phyloP scores from a whole-genome alignment of 2,329 filamentous ascomycete genomes.

The Rugonectria rugulosa region DNA sequence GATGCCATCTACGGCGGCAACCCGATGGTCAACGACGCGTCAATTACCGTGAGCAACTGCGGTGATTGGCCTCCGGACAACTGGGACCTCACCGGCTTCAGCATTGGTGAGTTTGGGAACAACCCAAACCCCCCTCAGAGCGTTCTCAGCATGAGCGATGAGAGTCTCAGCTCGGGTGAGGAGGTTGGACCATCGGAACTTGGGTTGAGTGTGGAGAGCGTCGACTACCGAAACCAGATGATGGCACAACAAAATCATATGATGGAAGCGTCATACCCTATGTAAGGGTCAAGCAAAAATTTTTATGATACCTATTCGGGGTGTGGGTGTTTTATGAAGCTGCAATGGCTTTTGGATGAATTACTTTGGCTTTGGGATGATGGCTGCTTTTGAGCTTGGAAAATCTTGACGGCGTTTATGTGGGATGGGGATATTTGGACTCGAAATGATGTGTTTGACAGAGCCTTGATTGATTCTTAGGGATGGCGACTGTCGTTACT shows the following conservation, averaged over 20 bases:
- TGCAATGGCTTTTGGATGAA: conserved; percentile 12
- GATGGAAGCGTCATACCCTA: conserved; percentile 36
- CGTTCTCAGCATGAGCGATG: conserved; percentile 64
- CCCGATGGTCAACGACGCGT: conserved; percentile 55
- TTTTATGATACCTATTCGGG: conserved; percentile 32
- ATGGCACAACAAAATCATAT: conserved; percentile 30
- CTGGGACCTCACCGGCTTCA: conserved; percentile 62
- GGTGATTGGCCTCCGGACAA: conserved; percentile 64
- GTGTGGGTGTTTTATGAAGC: conserved; percentile 18
- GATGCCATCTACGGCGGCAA: conserved; percentile 80
- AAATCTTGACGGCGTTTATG: conserved; percentile 15
- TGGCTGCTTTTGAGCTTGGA: conserved; percentile 14
- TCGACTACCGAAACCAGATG: conserved; percentile 44
- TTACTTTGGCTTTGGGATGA: conserved; percentile 23
- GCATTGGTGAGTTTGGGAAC: conserved; percentile 56
- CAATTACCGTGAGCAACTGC: conserved; percentile 50
- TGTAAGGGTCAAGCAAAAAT: conserved; percentile 24
- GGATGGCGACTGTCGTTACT: conserved; percentile 21
- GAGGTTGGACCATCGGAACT: conserved; percentile 57
- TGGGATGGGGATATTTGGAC: too few relatives aligned
- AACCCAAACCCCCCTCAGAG: conserved; percentile 57
- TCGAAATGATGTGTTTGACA: too few relatives aligned
- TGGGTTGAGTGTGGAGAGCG: conserved; percentile 51
- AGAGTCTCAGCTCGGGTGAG: conserved; percentile 64
- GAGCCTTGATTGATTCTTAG: conserved; percentile 5